Evolutionary conservation across 768 basidiomycete genomes (phyloP), one percentile per base, ranked within the genome.

Genomic region (Collybiopsis confluens): DNA sequence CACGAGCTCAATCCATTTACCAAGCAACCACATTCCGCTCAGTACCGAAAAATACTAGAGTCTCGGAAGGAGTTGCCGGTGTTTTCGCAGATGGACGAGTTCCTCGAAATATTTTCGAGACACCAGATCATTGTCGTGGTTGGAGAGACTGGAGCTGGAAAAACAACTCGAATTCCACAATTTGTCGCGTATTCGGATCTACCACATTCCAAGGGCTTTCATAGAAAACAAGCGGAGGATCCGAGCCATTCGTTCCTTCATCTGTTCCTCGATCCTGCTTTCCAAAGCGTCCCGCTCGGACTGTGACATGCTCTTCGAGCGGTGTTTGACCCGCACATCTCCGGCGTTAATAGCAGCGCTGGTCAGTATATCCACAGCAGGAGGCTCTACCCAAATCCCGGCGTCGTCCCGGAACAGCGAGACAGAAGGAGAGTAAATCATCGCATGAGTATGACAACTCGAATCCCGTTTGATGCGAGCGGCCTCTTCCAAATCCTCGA

Each of bases 161-260:
- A 48, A 37, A 48, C 47, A 13, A 48, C 47, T 7, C 47, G 37
- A 73, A 97, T 98, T 64, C 96, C 96, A 1, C 96, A 98, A 68
- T 97, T 98, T 62, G 94, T 95, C 38, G 89, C 87, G 42, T 98
- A 85, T 68, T 92, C 92, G 2, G 96, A 98, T 69, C 70, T 97
- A 28, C 94, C 95, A 0, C 94, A 98, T 65, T 82, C 85, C 4
- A 88, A 82, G 67, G n/a, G n/a, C 81, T 61, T 81, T 73, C 50
- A 72, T 71, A 67, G 89, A 81, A 63, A 89, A 85, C 27, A 89
- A 69, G 52, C 71, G 79, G 24, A 91, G 64, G 44, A 90, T 73
- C 24, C 88, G 74, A 1, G 70, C 83, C 81, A 90, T 89, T 27
- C 88, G 75, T 65, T 88, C 86, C 54, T 70, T 75, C 88, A 90